Conservation (phyloP, 768 basidiomycete genomes). For the Tricholoma terreum region DNA sequence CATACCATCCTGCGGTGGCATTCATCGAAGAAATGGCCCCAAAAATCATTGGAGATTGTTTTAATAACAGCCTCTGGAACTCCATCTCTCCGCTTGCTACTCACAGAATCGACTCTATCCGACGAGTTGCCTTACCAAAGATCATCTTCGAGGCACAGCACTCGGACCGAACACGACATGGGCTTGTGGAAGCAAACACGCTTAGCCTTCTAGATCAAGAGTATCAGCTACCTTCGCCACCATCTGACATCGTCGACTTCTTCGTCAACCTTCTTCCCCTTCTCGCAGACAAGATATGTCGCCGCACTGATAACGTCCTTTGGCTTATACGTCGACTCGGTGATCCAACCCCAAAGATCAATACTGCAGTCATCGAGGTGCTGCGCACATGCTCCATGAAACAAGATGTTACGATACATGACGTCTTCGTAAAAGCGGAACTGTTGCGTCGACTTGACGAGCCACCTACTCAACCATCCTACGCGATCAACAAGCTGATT, state of each 20-base stretch:
- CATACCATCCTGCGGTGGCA: slow-evolving; percentile 11
- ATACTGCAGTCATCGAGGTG: slow-evolving; percentile 4
- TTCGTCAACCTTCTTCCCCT: slow-evolving; percentile 11
- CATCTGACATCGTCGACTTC: slow-evolving; percentile 14
- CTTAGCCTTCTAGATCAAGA: slow-evolving; percentile 11
- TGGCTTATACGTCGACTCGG: slow-evolving; percentile 16
- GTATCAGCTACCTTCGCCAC: slow-evolving; percentile 14
- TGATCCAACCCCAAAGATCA: slow-evolving; percentile 15
- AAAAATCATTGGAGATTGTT: slow-evolving; percentile 18
- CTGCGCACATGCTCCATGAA: slow-evolving; percentile 10
- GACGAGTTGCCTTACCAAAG: slow-evolving; percentile 10
- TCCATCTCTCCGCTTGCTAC: slow-evolving; percentile 14
- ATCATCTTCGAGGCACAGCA: slow-evolving; percentile 13
- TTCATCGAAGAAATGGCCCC: slow-evolving; percentile 15
- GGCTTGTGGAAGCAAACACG: slow-evolving; percentile 15
- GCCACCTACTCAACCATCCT: slow-evolving; percentile 13
- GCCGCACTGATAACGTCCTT: slow-evolving; percentile 2
- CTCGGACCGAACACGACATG: slow-evolving; percentile 15
- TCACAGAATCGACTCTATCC: slow-evolving; percentile 12
- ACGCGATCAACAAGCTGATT: slow-evolving; percentile 11
- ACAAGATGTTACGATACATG: slow-evolving; percentile 9
- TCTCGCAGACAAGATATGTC: slow-evolving; percentile 14
- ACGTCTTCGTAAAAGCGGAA: slow-evolving; percentile 9
- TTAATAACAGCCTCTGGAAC: slow-evolving; percentile 14
- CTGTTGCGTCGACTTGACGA: slow-evolving; percentile 12